Base-by-base conservation (phyloP, 2,329 filamentous ascomycete genomes). In the Eutypa lata region DNA sequence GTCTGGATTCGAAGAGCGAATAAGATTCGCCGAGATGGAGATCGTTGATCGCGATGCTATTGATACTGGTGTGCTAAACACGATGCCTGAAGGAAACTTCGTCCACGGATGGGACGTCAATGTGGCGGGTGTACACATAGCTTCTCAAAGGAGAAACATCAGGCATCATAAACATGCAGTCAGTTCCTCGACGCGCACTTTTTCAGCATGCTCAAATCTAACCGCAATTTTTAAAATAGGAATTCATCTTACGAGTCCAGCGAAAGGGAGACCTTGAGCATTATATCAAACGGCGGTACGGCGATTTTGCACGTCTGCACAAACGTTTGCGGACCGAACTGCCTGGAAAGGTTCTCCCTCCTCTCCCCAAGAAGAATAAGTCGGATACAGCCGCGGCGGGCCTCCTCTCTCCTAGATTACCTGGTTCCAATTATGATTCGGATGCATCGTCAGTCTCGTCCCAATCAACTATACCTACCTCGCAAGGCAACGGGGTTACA, bases 71-170 rank as follows among this genome's bases (percentile, higher is more conserved):
- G 78, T 99, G 49, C 80, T 96, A 54, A 84, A 91, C 54, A 95
- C 92, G 43, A 78, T 93, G 57, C 94, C 94, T 0, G 90, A 97
- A 69, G 94, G 94, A 4, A 88, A 97, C 70, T 88, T 87, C 57
- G 89, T 97, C 65, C 93, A 99, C 68, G 91, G 91, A 28, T 97
- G 94, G 94, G 94, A 97, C 69, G 86, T 97, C 60, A 99, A 99
- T 68, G 88, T 99, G 48, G 90, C 93, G 11, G 91, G 88, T 40
- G 94, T 97, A 48, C 83, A 92, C 57, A 86, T 90, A 24, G 88
- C 84, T 2, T 87, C 85, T 7, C 79, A 91, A 49, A 96, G 93
- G 78, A 85, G 91, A 65, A 96, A 91, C 54, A 85, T 97, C 26
- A 81, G 93, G 53, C 86, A 94, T 65, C 94, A 97, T 69, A 90